These are phyloP conservation scores for Sarocladium oryzae DNA, from an alignment of 2,329 filamentous ascomycete genomes.

Conservation along the genomic window DNA sequence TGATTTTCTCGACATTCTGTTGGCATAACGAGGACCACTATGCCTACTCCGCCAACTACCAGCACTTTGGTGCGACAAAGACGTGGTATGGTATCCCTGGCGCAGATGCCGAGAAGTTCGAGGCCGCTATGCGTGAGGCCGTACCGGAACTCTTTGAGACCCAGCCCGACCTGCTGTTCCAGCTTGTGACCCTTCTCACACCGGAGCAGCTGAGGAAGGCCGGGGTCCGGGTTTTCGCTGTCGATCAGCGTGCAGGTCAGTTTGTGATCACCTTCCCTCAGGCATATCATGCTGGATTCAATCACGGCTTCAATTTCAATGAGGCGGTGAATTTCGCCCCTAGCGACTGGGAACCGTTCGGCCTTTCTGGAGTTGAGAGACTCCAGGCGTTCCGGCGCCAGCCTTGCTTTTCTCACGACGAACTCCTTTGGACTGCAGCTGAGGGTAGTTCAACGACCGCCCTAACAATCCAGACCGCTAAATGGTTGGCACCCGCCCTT, in stretches of 20 bases:
- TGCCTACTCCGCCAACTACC: constrained; percentile 95
- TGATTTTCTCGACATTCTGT: constrained; percentile 99
- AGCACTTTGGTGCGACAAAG: constrained; percentile 96
- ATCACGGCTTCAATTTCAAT: constrained; percentile 98
- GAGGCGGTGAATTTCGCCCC: constrained; percentile 98
- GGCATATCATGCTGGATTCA: constrained; percentile 96
- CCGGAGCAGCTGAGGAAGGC: constrained; percentile 90
- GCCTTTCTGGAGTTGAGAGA: constrained; percentile 77
- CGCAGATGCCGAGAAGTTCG: constrained; percentile 89
- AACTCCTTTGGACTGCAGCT: constrained; percentile 85
- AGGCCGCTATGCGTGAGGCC: constrained; percentile 88
- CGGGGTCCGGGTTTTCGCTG: constrained; percentile 83
- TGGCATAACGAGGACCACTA: constrained; percentile 99
- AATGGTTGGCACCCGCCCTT: constrained; percentile 88
- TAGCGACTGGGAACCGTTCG: constrained; percentile 88
- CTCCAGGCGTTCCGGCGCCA: constrained; percentile 83
- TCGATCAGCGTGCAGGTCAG: constrained; percentile 94
- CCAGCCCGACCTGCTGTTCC: constrained; percentile 91
- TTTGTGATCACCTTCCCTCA: constrained; percentile 96
- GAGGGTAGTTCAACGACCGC: constrained; percentile 61
- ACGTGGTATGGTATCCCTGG: constrained; percentile 98
- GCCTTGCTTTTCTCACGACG: constrained; percentile 95
- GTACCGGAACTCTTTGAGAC: constrained; percentile 96
- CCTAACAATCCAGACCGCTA: constrained; percentile 77
- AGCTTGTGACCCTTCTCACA: constrained; percentile 91